A percentile compares a stretch with the other conserved stretches of the same genome.
Conservation (phyloP, 2,329 filamentous ascomycete species). For the Penicillium sp. region DNA sequence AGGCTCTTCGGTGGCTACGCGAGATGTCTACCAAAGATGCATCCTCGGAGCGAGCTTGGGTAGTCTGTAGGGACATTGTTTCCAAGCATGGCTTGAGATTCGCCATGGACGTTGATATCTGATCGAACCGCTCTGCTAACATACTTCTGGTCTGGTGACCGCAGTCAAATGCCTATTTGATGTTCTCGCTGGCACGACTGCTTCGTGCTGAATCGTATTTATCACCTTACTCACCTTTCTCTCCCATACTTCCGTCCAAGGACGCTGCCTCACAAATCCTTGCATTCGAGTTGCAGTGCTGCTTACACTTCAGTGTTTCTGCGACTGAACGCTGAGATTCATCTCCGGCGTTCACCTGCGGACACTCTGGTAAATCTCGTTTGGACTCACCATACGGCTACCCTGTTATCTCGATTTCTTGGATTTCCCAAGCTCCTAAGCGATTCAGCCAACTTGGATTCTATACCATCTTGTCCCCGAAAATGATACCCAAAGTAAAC, state of each 20-base stretch:
- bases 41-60: slow-evolving; percentile 36
- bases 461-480: background rate
- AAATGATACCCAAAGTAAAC: background rate
- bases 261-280: background rate
- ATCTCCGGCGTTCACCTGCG: background rate
- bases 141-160: background rate
- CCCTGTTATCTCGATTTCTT: background rate
- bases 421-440: background rate
- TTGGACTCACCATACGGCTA: background rate
- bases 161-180: background rate
- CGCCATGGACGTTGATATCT: slow-evolving; percentile 8
- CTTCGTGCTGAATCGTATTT: background rate
- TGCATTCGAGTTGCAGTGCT: background rate
- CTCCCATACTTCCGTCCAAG: background rate
- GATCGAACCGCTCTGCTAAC: background rate
- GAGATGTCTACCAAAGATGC: slow-evolving; percentile 35
- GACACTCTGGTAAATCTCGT: background rate
- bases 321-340: background rate
- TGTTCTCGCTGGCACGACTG: background rate
- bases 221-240: background rate
- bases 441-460: background rate
- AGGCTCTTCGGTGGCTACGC: slow-evolving; percentile 37
- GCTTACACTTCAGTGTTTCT: background rate
- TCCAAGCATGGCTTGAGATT: slow-evolving; percentile 20
- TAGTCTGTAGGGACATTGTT: slow-evolving; percentile 29